Evolutionary conservation across 2,329 filamentous ascomycete species (phyloP).

Genomic region (Phaeophleospora eucalypticola): DNA sequence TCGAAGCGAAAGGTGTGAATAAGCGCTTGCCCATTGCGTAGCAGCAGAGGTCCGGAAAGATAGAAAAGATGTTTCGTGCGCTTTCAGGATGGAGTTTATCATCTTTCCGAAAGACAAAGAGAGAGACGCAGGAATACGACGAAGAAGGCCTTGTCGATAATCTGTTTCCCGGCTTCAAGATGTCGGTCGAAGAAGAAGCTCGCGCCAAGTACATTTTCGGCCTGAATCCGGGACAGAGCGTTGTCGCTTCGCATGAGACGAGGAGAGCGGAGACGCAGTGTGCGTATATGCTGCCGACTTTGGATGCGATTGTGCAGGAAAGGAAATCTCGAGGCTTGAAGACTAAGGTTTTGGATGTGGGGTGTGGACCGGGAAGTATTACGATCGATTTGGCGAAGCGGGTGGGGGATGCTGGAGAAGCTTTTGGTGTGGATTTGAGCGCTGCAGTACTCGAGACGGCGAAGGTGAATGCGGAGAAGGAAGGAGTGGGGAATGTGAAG

Average conservation of each 20-base stretch:
- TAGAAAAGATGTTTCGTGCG: background rate
- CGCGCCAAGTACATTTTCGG: background rate
- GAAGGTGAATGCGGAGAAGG: constrained; percentile 25
- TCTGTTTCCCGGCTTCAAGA: background rate
- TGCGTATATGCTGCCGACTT: background rate
- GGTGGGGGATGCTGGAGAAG: constrained; percentile 18
- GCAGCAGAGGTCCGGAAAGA: background rate
- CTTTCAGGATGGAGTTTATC: background rate
- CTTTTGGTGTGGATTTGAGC: constrained; percentile 38
- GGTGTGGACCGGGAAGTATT: constrained; percentile 38
- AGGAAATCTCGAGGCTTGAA: too few relatives aligned
- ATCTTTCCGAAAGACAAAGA: background rate
- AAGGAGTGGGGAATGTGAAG: constrained; percentile 56
- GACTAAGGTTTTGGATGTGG: constrained; percentile 37
- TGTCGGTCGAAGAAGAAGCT: background rate
- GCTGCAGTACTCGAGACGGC: constrained; percentile 30
- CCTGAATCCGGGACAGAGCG: background rate
- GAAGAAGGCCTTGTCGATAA: background rate
- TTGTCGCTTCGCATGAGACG: background rate
- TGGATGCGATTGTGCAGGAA: constrained; percentile 3
- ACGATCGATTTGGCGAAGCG: constrained; percentile 33
- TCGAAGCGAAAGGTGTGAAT: too few relatives aligned
- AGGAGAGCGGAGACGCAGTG: background rate
- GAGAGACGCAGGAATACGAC: background rate
- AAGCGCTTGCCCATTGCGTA: too few relatives aligned